phyloP scores from a whole-genome alignment of 164 flowering plant species.

The Brasenia schreberi region DNA sequence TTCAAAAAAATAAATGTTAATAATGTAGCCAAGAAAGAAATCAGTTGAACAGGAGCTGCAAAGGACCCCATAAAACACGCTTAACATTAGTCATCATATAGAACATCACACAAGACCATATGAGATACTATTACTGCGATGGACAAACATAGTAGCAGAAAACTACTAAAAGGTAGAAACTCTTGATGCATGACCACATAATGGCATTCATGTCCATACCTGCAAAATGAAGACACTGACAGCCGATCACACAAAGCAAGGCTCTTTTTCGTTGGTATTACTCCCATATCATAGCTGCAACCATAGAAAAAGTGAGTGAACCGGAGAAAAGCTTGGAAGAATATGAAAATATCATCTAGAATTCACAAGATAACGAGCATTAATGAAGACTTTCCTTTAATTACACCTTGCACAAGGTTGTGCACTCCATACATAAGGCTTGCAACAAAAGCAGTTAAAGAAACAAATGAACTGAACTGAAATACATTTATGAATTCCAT shows the following conservation, averaged over 20 bases:
- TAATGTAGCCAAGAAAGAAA: too few relatives aligned
- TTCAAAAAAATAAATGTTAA: too few relatives aligned
- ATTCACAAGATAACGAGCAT: background rate
- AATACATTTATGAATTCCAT: too few relatives aligned
- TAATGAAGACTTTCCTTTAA: background rate
- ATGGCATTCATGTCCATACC: conserved; percentile 24
- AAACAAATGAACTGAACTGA: background rate
- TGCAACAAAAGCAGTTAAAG: background rate
- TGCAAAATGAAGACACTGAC: conserved; percentile 83
- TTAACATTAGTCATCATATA: too few relatives aligned
- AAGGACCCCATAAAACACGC: too few relatives aligned
- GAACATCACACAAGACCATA: background rate
- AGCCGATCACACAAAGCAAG: conserved; percentile 64
- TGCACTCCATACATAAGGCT: background rate
- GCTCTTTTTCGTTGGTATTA: conserved; percentile 68
- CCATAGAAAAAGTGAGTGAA: conserved; percentile 3
- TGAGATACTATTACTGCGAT: background rate
- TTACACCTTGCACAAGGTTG: background rate
- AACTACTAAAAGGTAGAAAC: background rate
- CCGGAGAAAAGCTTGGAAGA: background rate
- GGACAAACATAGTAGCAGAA: background rate
- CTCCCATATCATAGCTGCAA: conserved; percentile 88
- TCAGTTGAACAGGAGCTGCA: too few relatives aligned
- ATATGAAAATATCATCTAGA: background rate
- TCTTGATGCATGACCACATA: background rate